These are phyloP conservation scores for Neoascochyta sp. DNA, from an alignment of 2,329 filamentous ascomycete genomes.

Conservation along the genomic window DNA sequence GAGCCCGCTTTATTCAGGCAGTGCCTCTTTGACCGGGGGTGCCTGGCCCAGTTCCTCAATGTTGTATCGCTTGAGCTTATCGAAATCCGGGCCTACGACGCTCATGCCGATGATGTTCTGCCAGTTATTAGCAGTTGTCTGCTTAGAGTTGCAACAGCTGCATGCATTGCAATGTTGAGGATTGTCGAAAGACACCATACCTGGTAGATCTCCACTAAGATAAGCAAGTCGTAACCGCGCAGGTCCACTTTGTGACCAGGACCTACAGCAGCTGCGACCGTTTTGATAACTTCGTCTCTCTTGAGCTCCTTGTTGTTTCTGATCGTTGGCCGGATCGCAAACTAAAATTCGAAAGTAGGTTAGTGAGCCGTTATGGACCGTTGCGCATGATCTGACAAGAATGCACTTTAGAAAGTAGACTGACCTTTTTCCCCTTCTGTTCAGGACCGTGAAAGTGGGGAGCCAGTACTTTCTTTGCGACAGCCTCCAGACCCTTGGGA, in stretches of 20 bases:
- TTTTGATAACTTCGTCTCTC: conserved; percentile 66
- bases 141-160: too few species aligned
- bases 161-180: too few species aligned
- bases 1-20: too few species aligned
- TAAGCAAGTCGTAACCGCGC: conserved; percentile 71
- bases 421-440: conserved; percentile 51
- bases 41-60: conserved; percentile 67
- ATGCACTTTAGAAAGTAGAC: conserved; percentile 11
- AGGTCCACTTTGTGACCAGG: conserved; percentile 71
- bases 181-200: too few species aligned
- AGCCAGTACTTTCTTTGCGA: conserved; percentile 60
- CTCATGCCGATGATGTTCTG: conserved; percentile 75
- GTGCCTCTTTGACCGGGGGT: conserved; percentile 16
- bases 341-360: conserved; percentile 49
- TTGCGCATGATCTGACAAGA: conserved; percentile 8
- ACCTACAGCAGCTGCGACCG: conserved; percentile 63
- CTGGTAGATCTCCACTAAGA: conserved; percentile 77
- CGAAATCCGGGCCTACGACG: conserved; percentile 71
- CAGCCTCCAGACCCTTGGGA: conserved; percentile 62
- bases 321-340: conserved; percentile 77
- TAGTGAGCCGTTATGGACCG: conserved; percentile 14
- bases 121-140: conserved; percentile 17
- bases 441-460: conserved; percentile 59
- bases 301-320: conserved; percentile 68
- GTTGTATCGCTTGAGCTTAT: conserved; percentile 72